Percentiles rank a stretch among this genome's conserved stretches.
phyloP scores from a whole-genome alignment of 768 basidiomycete genomes.

The Lentinula sp. region DNA sequence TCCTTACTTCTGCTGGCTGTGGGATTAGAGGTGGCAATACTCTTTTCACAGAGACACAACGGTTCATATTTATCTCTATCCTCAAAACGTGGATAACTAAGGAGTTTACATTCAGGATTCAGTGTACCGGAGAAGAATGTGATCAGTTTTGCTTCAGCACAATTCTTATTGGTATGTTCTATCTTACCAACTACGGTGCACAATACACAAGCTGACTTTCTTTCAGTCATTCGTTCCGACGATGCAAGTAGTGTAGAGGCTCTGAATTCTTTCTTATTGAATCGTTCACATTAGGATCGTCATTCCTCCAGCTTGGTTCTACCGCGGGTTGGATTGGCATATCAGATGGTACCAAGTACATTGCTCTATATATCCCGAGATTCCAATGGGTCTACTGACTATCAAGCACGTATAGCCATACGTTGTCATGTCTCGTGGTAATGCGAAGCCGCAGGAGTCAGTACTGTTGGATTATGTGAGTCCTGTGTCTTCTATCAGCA shows the following conservation, averaged over 20 bases:
- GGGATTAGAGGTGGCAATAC: conserved; percentile 39
- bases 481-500: background rate
- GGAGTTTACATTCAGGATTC: conserved; percentile 37
- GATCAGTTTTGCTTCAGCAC: conserved; percentile 40
- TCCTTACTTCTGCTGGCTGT: conserved; percentile 42
- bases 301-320: conserved; percentile 42
- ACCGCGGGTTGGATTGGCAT: conserved; percentile 48
- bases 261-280: background rate
- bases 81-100: background rate
- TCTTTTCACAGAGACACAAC: conserved; percentile 32
- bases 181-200: background rate
- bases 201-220: background rate
- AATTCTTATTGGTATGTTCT: conserved; percentile 38
- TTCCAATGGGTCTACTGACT: background rate
- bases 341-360: conserved; percentile 55
- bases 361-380: background rate
- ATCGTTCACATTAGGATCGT: conserved; percentile 28
- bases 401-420: conserved; percentile 43
- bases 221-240: conserved; percentile 56
- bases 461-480: conserved; percentile 65
- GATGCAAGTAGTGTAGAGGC: conserved; percentile 21
- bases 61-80: conserved; percentile 22
- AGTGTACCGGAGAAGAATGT: conserved; percentile 42
- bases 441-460: conserved; percentile 48
- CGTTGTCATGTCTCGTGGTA: conserved; percentile 46